Percentiles rank a stretch among this genome's conserved stretches.
Conservation (phyloP, 192 early-diverging fungal species). For the Podila epigama region DNA sequence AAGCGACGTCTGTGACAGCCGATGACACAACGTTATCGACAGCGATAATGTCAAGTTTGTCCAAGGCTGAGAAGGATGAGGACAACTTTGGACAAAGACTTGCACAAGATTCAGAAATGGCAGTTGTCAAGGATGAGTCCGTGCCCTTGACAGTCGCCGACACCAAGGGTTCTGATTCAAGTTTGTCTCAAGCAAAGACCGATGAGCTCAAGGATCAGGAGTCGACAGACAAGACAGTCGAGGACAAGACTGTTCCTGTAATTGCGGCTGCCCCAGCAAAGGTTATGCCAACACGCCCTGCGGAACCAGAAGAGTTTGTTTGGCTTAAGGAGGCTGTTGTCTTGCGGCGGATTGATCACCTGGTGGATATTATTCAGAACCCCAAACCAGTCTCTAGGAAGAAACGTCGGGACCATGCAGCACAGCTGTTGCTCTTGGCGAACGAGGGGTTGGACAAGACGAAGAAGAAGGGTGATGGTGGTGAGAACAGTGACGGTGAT, state of each 20-base stretch:
- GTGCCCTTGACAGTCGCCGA: too few relatives aligned
- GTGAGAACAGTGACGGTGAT: not conserved
- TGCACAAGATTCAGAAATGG: too few relatives aligned
- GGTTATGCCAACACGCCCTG: conserved; percentile 6
- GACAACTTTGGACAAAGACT: too few relatives aligned
- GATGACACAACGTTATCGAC: too few relatives aligned
- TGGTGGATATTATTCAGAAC: conserved; percentile 58
- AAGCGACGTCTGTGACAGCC: not conserved
- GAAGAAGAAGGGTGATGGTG: conserved; percentile 7
- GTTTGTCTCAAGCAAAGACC: too few relatives aligned
- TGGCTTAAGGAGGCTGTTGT: conserved; percentile 64
- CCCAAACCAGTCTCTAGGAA: conserved; percentile 58
- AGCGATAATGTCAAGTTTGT: too few relatives aligned
- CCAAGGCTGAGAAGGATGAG: too few relatives aligned
- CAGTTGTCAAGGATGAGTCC: too few relatives aligned
- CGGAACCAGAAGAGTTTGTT: conserved; percentile 52
- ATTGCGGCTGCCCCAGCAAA: not conserved
- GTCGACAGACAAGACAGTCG: not conserved
- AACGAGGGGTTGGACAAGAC: conserved; percentile 20
- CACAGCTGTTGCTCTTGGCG: conserved; percentile 29
- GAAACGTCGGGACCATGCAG: conserved; percentile 37
- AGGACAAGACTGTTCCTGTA: not conserved
- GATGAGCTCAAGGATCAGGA: not conserved
- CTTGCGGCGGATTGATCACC: conserved; percentile 58
- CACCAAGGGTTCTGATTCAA: too few relatives aligned